Conservation (phyloP, 768 basidiomycete genomes). For the Dioszegia crocea region DNA sequence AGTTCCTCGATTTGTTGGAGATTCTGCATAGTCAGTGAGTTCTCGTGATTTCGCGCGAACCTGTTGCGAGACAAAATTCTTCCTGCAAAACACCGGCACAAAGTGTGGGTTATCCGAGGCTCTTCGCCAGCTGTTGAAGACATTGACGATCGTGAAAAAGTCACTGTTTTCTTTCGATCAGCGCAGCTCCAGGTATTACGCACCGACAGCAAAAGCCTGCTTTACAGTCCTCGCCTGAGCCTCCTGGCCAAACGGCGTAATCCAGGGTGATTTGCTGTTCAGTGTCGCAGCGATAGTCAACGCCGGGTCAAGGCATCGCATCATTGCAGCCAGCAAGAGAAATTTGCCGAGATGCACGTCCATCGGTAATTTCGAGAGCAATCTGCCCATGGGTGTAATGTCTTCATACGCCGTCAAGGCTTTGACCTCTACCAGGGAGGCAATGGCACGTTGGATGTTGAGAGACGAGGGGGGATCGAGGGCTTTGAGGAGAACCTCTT, state of each 20-base stretch:
- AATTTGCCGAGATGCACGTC: constrained; percentile 96
- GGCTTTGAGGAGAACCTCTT: constrained; percentile 79
- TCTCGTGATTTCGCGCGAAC: constrained; percentile 47
- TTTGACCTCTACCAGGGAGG: constrained; percentile 85
- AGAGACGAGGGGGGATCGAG: constrained; percentile 79
- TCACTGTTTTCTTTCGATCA: constrained; percentile 73
- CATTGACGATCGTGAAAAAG: constrained; percentile 87
- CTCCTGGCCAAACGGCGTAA: constrained; percentile 82
- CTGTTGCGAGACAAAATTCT: constrained; percentile 78
- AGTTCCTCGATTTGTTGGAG: constrained; percentile 94
- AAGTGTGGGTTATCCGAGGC: constrained; percentile 61
- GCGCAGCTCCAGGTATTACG: constrained; percentile 19
- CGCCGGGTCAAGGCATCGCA: constrained; percentile 91
- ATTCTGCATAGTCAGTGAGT: constrained; percentile 63
- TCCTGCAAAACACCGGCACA: constrained; percentile 71
- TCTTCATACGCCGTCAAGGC: constrained; percentile 81
- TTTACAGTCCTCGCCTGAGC: constrained; percentile 81
- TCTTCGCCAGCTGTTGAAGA: constrained; percentile 79
- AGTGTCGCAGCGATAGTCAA: constrained; percentile 89
- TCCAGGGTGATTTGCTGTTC: constrained; percentile 88
- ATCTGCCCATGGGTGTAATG: constrained; percentile 86
- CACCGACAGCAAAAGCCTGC: constrained; percentile 69
- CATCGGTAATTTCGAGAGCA: constrained; percentile 85
- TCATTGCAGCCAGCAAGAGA: constrained; percentile 73
- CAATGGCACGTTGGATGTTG: constrained; percentile 86